phyloP scores from a whole-genome alignment of 1,284 basidiomycete genomes.

The Irpex rosettiformis region DNA sequence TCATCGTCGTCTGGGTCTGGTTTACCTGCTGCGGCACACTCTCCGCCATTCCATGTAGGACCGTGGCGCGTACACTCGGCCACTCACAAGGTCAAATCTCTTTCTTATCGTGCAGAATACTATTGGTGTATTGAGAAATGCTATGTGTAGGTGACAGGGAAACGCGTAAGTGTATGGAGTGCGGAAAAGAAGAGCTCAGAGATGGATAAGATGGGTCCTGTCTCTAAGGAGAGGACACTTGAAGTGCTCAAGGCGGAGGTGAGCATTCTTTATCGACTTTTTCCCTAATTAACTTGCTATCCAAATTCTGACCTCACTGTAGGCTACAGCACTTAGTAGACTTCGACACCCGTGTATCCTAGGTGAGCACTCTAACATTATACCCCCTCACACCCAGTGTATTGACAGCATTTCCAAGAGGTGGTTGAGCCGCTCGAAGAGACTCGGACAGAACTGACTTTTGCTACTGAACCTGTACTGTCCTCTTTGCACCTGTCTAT shows the following conservation, averaged over 20 bases:
- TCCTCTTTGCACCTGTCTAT: conserved; percentile 78
- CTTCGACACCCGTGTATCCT: conserved; percentile 93
- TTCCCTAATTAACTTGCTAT: too few relatives aligned
- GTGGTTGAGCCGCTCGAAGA: conserved; percentile 99
- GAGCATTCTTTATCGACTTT: conserved; percentile 21
- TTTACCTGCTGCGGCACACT: conserved; percentile 39
- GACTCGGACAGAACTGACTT: conserved; percentile 82
- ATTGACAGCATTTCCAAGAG: conserved; percentile 48
- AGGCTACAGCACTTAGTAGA: conserved; percentile 85
- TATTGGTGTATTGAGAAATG: background rate
- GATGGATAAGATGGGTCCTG: conserved; percentile 60
- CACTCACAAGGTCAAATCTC: conserved; percentile 80
- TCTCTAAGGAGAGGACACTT: conserved; percentile 68
- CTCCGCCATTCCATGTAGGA: conserved; percentile 69
- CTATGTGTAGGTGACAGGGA: conserved; percentile 51
- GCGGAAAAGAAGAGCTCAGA: conserved; percentile 82
- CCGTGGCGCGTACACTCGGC: conserved; percentile 85
- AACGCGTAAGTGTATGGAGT: conserved; percentile 87
- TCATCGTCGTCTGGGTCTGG: conserved; percentile 35
- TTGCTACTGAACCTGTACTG: conserved; percentile 89
- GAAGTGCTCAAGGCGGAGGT: conserved; percentile 91
- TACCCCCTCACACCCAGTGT: conserved; percentile 2
- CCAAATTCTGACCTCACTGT: conserved; percentile 11
- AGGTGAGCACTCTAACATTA: conserved; percentile 41
- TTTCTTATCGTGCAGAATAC: too few relatives aligned